Conservation (phyloP, 768 basidiomycete genomes). For the Tremella yokohamensis region DNA sequence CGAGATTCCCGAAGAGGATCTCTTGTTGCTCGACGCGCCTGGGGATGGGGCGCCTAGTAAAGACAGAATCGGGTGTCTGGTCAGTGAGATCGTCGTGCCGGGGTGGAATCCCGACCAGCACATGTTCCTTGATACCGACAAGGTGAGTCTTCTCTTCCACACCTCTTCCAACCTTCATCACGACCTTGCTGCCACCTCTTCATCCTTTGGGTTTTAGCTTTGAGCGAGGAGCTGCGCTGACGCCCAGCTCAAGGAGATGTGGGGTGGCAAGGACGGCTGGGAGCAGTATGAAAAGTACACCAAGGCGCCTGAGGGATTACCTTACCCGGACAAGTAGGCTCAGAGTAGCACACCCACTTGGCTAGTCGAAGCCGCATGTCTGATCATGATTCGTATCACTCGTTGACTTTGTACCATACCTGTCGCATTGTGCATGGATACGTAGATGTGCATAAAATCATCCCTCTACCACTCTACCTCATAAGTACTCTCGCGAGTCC, state of each 20-base stretch:
- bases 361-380: no score
- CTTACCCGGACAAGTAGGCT: not conserved
- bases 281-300: slow-evolving; percentile 10
- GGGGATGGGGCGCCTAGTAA: slow-evolving; percentile 49
- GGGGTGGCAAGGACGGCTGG: slow-evolving; percentile 15
- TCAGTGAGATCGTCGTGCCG: slow-evolving; percentile 63
- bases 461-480: no score
- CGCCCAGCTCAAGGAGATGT: slow-evolving; percentile 17
- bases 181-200: no score
- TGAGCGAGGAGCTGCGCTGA: not conserved
- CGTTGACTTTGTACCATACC: no score
- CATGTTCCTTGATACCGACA: slow-evolving; percentile 35
- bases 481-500: no score
- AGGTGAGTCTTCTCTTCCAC: slow-evolving; percentile 23
- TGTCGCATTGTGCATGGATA: no score
- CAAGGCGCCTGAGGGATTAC: not conserved
- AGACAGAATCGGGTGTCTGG: slow-evolving; percentile 56
- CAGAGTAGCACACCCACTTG: no score
- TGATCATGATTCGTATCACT: no score
- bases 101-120: slow-evolving; percentile 49
- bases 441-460: no score
- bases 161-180: not conserved
- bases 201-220: not conserved
- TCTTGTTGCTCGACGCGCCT: slow-evolving; percentile 13
- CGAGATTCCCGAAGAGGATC: slow-evolving; percentile 47